Evolutionary conservation across 768 basidiomycete genomes (phyloP), one percentile per base, ranked within the genome.

Genomic region (Lactarius indigo): DNA sequence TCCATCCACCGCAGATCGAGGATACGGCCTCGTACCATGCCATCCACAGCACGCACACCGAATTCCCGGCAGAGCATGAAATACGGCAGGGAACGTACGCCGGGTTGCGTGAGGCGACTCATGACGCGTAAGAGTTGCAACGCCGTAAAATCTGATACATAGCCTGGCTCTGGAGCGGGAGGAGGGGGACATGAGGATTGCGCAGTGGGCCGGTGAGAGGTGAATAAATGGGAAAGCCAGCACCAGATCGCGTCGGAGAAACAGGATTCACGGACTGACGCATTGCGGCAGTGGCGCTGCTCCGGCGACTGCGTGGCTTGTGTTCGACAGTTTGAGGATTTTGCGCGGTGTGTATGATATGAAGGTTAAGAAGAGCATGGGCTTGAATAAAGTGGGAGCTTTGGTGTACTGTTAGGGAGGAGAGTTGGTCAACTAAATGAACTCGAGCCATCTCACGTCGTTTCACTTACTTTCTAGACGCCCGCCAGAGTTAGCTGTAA

Each of bases 361-460:
- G 92, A 17, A 94, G 83, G 70, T 94, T 94, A 63, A 94, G 83
- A 1, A 92, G 79, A 0, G 91, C 82, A 65, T 94, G 90, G 0
- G 92, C 92, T 78, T 94, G 92, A 28, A 94, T 83, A 78, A 92
- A 94, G 72, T 91, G 89, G 0, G 91, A 90, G 65, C 87, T 87
- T 71, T 90, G 87, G 71, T 87, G 87, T 74, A 92, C 90, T 92
- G 69, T 26, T 30, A 31, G 2, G 47, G 60, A 62, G 12, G 33
- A 20, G 20, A 5, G 20, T 54, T 39, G 23, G 42, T 69, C 31
- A 63, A 42, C 23, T 23, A 50, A 12, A 23, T 13, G 9, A 30
- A 26, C 26, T 20, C 58, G 18, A n/a, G 37, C 61, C 10, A 52
- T 44, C 30, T 58, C 55, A 39, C 44, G 13, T 56, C 57, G 8